phyloP scores from a whole-genome alignment of 306 rosid species.

The Cercis canadensis region DNA sequence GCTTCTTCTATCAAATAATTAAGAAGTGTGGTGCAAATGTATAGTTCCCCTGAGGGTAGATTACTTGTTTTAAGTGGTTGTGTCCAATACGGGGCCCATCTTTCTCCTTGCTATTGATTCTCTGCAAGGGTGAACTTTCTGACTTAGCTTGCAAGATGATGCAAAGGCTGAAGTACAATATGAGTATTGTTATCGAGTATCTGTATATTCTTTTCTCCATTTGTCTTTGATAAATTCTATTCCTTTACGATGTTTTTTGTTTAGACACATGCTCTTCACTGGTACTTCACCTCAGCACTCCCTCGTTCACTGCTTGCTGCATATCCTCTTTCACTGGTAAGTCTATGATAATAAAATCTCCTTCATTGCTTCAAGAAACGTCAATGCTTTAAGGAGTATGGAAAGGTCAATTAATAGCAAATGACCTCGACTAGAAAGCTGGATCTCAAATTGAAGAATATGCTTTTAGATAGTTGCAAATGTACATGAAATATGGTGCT shows the following conservation, averaged over 20 bases:
- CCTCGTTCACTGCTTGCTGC: constrained; percentile 91
- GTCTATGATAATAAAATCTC: constrained; percentile 33
- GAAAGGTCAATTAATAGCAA: not conserved
- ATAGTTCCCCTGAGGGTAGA: not conserved
- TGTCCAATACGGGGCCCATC: not conserved
- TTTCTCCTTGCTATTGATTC: not conserved
- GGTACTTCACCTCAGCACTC: constrained; percentile 96
- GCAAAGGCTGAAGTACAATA: not conserved
- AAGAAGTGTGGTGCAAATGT: not conserved
- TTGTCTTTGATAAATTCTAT: constrained; percentile 29
- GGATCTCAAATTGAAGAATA: constrained; percentile 8
- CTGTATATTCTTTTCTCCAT: not conserved
- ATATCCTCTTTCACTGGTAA: constrained; percentile 89
- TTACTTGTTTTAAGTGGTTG: not conserved
- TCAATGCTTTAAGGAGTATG: constrained; percentile 2
- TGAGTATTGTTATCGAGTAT: not conserved
- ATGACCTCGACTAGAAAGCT: not conserved
- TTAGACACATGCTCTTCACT: constrained; percentile 82
- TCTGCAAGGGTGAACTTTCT: not conserved
- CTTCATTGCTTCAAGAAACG: not conserved
- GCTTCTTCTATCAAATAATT: too few relatives aligned
- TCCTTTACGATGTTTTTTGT: constrained; percentile 52
- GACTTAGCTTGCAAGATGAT: not conserved
- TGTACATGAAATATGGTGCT: not conserved
- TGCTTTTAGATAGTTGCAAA: constrained; percentile 22